These are phyloP conservation scores for Lycium barbarum DNA, from an alignment of 257 asterid genomes.

Conservation along the genomic window DNA sequence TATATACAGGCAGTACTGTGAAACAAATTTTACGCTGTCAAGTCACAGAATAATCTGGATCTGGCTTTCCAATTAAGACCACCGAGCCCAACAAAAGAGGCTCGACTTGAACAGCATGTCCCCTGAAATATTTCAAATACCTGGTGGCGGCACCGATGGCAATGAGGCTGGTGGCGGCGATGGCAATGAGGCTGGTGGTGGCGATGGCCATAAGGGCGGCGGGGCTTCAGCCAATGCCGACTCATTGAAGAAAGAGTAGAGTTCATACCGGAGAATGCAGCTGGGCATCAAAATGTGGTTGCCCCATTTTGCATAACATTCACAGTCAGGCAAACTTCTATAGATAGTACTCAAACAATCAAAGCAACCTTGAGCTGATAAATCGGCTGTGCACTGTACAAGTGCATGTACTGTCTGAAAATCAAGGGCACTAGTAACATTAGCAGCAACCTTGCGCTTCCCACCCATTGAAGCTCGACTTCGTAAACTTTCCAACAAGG, in stretches of 20 bases:
- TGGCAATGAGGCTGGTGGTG: neutral
- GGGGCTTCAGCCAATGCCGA: neutral
- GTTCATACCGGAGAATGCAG: too few species aligned
- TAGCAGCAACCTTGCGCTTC: neutral
- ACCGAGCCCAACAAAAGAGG: neutral
- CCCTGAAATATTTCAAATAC: neutral
- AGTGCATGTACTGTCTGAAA: neutral
- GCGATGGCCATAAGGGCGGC: neutral
- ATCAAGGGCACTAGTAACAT: neutral
- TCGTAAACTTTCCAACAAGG: slow-evolving; percentile 21
- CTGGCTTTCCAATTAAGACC: neutral
- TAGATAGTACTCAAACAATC: neutral
- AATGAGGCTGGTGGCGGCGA: neutral
- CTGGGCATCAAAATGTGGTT: too few species aligned
- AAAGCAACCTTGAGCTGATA: neutral
- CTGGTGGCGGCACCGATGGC: too few species aligned
- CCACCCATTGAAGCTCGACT: neutral
- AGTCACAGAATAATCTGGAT: neutral
- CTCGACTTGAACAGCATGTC: neutral
- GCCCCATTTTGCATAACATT: neutral
- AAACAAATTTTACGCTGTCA: neutral
- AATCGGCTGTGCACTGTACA: slow-evolving; percentile 8
- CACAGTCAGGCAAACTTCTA: neutral
- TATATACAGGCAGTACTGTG: too few species aligned
- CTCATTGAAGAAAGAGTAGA: neutral